These are phyloP conservation scores for Fusarium sp. DNA, from an alignment of 2,329 filamentous ascomycete genomes.

Conservation along the genomic window DNA sequence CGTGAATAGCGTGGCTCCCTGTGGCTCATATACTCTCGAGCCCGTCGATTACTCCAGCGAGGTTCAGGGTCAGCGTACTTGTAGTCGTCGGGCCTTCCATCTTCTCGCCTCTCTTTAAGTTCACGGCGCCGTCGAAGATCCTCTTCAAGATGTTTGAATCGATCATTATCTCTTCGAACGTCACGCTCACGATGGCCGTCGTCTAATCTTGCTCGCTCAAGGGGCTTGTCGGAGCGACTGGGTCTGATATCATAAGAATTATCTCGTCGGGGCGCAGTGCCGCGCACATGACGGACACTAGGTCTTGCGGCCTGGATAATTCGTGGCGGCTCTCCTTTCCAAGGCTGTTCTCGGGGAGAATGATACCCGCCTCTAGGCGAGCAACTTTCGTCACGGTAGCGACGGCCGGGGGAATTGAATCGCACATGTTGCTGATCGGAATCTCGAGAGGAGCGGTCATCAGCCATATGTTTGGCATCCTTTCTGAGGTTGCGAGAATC, in stretches of 20 bases:
- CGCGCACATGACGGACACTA: constrained; percentile 28
- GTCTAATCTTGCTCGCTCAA: constrained; percentile 29
- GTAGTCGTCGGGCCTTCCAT: neutral
- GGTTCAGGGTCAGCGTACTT: constrained; percentile 2
- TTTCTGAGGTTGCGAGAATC: constrained; percentile 1
- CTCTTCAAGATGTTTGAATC: constrained; percentile 28
- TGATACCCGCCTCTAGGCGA: constrained; percentile 18
- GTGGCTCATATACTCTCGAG: constrained; percentile 33
- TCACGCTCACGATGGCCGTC: constrained; percentile 13
- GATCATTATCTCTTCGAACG: constrained; percentile 19
- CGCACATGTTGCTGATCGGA: constrained; percentile 19
- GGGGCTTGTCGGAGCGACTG: constrained; percentile 11
- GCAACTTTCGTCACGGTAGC: constrained; percentile 2
- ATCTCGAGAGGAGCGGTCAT: neutral
- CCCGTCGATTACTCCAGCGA: constrained; percentile 32
- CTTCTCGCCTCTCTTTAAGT: constrained; percentile 15
- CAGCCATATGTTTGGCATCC: neutral
- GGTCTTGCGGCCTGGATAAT: constrained; percentile 29
- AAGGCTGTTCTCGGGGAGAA: constrained; percentile 13
- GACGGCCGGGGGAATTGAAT: constrained; percentile 5
- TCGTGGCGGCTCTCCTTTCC: constrained; percentile 23
- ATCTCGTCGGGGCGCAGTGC: constrained; percentile 28
- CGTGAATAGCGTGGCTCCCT: constrained; percentile 9
- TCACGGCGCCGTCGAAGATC: constrained; percentile 22
- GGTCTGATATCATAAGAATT: constrained; percentile 12